Percentiles rank a stretch among this genome's conserved stretches.
phyloP scores from a whole-genome alignment of 2,329 filamentous ascomycete genomes.

The Penicillium italicum region DNA sequence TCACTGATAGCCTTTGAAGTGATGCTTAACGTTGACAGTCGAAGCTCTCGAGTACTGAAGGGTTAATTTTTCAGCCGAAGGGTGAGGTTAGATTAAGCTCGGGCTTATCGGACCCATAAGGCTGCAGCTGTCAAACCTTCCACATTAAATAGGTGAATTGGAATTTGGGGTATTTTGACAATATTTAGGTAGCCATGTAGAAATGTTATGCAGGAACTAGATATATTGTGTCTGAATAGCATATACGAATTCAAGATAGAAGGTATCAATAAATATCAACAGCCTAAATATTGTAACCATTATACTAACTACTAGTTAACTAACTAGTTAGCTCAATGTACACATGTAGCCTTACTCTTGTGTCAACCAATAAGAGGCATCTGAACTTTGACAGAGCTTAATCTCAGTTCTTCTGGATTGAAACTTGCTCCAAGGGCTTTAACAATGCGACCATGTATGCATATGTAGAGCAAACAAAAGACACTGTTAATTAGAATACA shows the following conservation, averaged over 20 bases:
- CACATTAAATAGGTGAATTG: background rate
- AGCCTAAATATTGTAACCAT: background rate
- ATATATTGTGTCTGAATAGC: background rate
- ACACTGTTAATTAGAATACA: background rate
- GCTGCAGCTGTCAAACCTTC: constrained; percentile 5
- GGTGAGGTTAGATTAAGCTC: constrained; percentile 13
- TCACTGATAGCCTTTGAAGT: background rate
- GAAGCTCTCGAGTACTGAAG: background rate
- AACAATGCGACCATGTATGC: background rate
- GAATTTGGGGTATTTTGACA: background rate
- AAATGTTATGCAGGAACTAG: background rate
- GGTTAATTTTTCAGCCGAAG: constrained; percentile 4
- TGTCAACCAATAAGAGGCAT: background rate
- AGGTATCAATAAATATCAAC: background rate
- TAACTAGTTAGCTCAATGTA: background rate
- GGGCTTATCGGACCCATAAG: constrained; percentile 12
- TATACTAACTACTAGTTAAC: too few relatives aligned
- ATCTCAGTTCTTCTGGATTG: background rate
- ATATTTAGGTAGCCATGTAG: background rate
- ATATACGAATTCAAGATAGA: background rate
- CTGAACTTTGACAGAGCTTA: background rate
- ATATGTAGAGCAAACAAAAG: background rate
- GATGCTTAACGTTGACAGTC: background rate
- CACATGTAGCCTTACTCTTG: background rate
- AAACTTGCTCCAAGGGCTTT: background rate